Conservation (phyloP, 148 eudicot genomes). For the Cornus suecica region DNA sequence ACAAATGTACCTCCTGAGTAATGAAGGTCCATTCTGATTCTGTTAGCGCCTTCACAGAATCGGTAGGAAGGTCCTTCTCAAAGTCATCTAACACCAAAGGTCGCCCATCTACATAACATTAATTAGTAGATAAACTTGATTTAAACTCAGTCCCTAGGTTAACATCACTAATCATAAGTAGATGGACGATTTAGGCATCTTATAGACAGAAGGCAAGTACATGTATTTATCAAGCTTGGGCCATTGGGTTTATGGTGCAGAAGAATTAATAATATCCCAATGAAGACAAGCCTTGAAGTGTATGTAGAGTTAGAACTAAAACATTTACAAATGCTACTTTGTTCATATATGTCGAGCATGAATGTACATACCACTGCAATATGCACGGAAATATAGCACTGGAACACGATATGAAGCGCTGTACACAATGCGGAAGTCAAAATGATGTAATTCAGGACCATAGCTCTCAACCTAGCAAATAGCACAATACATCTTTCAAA, state of each 20-base stretch:
- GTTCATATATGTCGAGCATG: background rate
- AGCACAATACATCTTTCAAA: conserved; percentile 1
- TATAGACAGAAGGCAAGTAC: too few relatives aligned
- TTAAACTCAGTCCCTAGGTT: background rate
- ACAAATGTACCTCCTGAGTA: conserved; percentile 47
- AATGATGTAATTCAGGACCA: conserved; percentile 48
- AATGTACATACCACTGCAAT: conserved; percentile 48
- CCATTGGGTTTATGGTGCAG: too few relatives aligned
- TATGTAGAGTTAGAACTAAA: background rate
- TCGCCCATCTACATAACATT: conserved; percentile 68
- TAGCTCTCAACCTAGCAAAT: conserved; percentile 37
- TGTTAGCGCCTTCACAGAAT: conserved; percentile 35
- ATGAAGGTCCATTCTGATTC: conserved; percentile 65
- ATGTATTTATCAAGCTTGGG: too few relatives aligned
- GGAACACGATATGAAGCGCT: conserved; percentile 84
- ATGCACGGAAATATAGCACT: conserved; percentile 77
- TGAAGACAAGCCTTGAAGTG: background rate
- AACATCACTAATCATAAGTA: background rate
- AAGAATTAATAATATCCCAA: too few relatives aligned
- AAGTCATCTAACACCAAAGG: conserved; percentile 58
- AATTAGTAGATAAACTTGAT: background rate
- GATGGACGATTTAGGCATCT: background rate
- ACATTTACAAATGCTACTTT: background rate
- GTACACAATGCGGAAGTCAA: conserved; percentile 84
- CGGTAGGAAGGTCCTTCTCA: conserved; percentile 53